phyloP scores from a whole-genome alignment of 2,329 filamentous ascomycete species.

The Colletotrichum viniferum region DNA sequence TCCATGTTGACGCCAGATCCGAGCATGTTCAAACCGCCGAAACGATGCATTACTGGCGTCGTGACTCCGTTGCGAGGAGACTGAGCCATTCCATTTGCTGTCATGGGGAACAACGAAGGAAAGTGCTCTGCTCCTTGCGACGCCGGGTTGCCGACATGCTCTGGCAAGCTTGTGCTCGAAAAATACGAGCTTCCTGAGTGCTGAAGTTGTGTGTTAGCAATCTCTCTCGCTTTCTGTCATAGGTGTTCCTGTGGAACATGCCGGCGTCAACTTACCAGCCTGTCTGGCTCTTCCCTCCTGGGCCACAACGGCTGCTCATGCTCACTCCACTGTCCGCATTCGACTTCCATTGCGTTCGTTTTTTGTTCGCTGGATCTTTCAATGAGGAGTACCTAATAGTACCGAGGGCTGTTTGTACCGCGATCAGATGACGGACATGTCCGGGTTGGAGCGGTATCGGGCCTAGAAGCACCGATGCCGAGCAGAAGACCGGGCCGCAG shows the following conservation, averaged over 20 bases:
- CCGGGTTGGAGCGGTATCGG: not conserved
- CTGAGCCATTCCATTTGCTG: not conserved
- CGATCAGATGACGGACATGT: not conserved
- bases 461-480: not conserved
- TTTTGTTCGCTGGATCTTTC: not conserved
- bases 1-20: not conserved
- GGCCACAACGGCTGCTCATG: not conserved
- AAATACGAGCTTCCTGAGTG: not conserved
- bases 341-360: not conserved
- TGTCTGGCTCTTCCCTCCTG: no score
- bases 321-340: not conserved
- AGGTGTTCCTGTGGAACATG: not conserved
- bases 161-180: not conserved
- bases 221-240: not conserved
- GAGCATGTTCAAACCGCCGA: not conserved
- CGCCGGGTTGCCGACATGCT: not conserved
- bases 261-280: not conserved
- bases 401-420: not conserved
- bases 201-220: not conserved
- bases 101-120: not conserved
- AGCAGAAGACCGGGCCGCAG: not conserved
- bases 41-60: not conserved
- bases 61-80: not conserved
- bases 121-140: not conserved
- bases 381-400: not conserved